Conservation (phyloP, 148 eudicot species). For the Pharnaceum exiguum region DNA sequence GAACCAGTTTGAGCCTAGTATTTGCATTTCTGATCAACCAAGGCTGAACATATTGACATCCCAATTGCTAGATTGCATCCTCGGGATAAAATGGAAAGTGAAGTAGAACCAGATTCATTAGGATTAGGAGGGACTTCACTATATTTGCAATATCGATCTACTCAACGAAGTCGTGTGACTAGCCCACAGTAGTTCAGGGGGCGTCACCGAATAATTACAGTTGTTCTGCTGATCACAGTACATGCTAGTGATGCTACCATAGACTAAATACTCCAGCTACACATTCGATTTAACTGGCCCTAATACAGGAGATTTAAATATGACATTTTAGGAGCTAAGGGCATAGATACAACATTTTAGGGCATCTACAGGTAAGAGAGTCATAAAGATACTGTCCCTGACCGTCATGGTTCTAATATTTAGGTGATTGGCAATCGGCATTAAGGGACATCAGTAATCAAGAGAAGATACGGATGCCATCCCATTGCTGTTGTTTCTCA, state of each 20-base stretch:
- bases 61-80: no score
- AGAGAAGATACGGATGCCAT: constrained; percentile 52
- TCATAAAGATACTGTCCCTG: background rate
- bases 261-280: constrained; percentile 7
- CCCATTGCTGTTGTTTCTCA: constrained; percentile 43
- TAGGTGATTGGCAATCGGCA: background rate
- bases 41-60: no score
- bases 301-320: background rate
- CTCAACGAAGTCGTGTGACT: constrained; percentile 6
- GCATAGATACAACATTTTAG: background rate
- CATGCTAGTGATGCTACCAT: constrained; percentile 14
- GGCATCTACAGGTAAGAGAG: constrained; percentile 6
- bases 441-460: constrained; percentile 42
- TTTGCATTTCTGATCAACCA: no score
- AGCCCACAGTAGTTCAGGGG: constrained; percentile 12
- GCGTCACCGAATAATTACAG: constrained; percentile 16
- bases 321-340: constrained; percentile 3
- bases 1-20: no score
- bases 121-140: background rate
- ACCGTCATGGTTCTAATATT: background rate
- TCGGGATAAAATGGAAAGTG: no score
- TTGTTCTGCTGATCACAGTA: constrained; percentile 17
- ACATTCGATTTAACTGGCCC: constrained; percentile 5
- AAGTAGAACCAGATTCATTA: constrained; percentile 5
- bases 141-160: constrained; percentile 9